Percentiles rank a stretch among this genome's conserved stretches.
Conservation (phyloP, 1,284 basidiomycete species). For the Paramarasmius palmivorus region DNA sequence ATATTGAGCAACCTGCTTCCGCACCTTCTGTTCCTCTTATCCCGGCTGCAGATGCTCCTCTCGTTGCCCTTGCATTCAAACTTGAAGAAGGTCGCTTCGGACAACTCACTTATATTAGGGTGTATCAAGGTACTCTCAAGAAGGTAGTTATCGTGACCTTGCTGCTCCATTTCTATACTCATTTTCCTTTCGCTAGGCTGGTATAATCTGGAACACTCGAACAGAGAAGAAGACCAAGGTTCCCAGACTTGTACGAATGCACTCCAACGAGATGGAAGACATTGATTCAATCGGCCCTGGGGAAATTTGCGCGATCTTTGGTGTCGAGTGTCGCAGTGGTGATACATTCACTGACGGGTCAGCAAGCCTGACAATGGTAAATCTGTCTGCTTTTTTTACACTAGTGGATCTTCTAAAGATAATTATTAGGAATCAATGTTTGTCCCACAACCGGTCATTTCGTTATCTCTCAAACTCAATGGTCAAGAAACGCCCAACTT, state of each 20-base stretch:
- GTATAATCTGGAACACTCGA: constrained; percentile 88
- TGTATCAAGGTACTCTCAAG: constrained; percentile 94
- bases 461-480: constrained; percentile 89
- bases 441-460: constrained; percentile 98
- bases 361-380: constrained; percentile 85
- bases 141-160: constrained; percentile 46
- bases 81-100: constrained; percentile 97
- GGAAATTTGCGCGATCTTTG: constrained; percentile 99
- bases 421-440: constrained; percentile 88
- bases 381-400: constrained; percentile 21
- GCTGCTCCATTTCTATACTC: no score
- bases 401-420: background rate
- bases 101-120: constrained; percentile 98
- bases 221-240: constrained; percentile 99
- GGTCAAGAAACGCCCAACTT: constrained; percentile 96
- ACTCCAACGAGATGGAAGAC: constrained; percentile 99
- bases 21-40: constrained; percentile 75
- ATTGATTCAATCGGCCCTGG: constrained; percentile 95
- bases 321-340: constrained; percentile 97
- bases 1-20: constrained; percentile 68
- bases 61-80: constrained; percentile 98
- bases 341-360: constrained; percentile 97
- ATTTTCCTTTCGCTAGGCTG: constrained; percentile 18
- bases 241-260: constrained; percentile 97
- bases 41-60: constrained; percentile 82